These are phyloP conservation scores for Hypoxylon sp. DNA, from an alignment of 2,329 filamentous ascomycete genomes.

Conservation along the genomic window DNA sequence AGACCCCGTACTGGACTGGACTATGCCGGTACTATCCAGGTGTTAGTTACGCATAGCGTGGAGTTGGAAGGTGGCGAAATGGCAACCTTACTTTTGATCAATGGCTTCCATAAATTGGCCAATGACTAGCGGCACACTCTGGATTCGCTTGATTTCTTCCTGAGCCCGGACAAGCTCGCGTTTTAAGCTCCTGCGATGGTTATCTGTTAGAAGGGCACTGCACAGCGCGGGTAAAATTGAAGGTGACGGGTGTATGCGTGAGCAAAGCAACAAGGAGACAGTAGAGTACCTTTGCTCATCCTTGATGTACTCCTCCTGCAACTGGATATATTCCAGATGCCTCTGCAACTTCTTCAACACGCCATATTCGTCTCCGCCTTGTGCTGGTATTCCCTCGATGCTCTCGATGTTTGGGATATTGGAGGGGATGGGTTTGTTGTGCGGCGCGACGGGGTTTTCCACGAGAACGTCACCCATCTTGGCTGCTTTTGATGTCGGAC, in stretches of 20 bases:
- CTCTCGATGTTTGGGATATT: conserved; percentile 90
- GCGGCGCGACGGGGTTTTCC: conserved; percentile 80
- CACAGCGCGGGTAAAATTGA: conserved; percentile 14
- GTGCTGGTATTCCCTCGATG: conserved; percentile 81
- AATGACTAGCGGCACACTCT: conserved; percentile 96
- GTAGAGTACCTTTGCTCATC: conserved; percentile 89
- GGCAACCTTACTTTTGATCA: conserved; percentile 83
- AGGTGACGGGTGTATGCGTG: neutral
- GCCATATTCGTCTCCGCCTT: conserved; percentile 91
- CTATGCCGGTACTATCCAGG: conserved; percentile 88
- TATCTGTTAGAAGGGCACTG: conserved; percentile 31
- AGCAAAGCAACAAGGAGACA: neutral
- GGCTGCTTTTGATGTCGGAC: conserved; percentile 19
- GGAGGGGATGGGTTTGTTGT: conserved; percentile 81
- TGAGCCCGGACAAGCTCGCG: conserved; percentile 95
- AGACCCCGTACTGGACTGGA: conserved; percentile 96
- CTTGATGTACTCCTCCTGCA: conserved; percentile 99
- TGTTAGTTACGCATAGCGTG: conserved; percentile 11
- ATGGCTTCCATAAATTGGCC: conserved; percentile 99
- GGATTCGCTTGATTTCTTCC: conserved; percentile 99
- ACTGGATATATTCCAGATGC: conserved; percentile 96
- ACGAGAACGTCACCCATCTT: conserved; percentile 88
- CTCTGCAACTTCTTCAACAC: conserved; percentile 95
- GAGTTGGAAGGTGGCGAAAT: conserved; percentile 24
- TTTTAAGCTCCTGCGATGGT: conserved; percentile 79